Evolutionary conservation across 768 basidiomycete genomes (phyloP).

Genomic region (Suillus fuscotomentosus): DNA sequence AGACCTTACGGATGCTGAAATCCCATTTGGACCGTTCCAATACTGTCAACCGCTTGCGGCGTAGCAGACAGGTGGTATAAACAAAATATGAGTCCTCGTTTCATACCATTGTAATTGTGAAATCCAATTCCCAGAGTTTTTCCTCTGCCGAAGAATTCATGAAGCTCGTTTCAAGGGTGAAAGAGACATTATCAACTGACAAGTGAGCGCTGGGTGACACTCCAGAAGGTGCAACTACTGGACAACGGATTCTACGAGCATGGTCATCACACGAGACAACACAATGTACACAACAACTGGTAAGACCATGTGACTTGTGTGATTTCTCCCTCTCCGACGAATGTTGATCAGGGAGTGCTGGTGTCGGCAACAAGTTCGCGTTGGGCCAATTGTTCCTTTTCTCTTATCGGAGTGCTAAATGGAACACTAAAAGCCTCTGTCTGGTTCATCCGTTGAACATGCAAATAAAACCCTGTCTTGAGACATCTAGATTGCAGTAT

Average conservation of each 20-base stretch:
- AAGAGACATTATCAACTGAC: neutral
- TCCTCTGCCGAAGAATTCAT: neutral
- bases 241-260: neutral
- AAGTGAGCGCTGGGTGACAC: neutral
- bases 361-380: neutral
- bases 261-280: neutral
- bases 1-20: conserved; percentile 67
- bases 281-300: neutral
- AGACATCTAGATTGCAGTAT: neutral
- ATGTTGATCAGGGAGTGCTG: neutral
- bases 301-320: neutral
- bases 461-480: neutral
- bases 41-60: conserved; percentile 58
- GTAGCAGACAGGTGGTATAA: conserved; percentile 59
- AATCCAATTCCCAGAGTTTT: neutral
- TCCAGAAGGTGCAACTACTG: neutral
- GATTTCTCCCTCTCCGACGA: neutral
- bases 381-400: neutral
- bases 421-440: neutral
- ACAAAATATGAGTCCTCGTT: neutral
- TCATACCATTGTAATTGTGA: neutral
- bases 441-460: neutral
- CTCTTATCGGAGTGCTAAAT: neutral
- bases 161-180: too few species aligned
- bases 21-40: conserved; percentile 60